Evolutionary conservation across 805 yeast species (phyloP), one percentile per base, ranked within the genome.

Genomic region (Candida berthetii): DNA sequence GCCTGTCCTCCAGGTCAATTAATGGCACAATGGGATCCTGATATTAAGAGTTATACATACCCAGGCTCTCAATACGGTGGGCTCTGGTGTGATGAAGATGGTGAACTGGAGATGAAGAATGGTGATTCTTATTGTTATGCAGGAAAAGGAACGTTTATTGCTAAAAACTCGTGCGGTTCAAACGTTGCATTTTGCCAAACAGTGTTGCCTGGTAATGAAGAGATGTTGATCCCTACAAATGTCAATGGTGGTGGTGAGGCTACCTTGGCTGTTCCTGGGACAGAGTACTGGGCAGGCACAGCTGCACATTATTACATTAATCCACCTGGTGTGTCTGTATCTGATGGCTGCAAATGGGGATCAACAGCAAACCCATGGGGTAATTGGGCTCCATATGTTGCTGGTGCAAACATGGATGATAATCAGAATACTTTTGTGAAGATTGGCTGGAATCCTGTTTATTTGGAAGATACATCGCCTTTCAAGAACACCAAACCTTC

Each of bases 331-430:
- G 81, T 82, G 24, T 76, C 85, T 28, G 72, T 79, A 22, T 69
- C 67, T 9, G 91, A 87, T 34, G 95, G 83, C 29, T 87, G 96
- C 63, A 73, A 74, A 48, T 88, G 96, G 96, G 96, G 96, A 4
- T 63, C 82, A 15, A 70, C 71, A 25, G 62, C 68, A 38, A 67
- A 83, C 45, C 82, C 93, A 15, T 68, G 69, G 49, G 96, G 96
- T 44, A 88, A 88, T 73, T 89, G 96, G 96, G 66, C 96, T 14
- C 96, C 96, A 22, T 88, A 86, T 53, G 96, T 89, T 48, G 95
- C 93, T 14, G 96, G 96, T 48, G 87, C 90, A 46, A 88, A 88
- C 68, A 77, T 77, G 71, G 95, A 86, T 60, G 63, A 61, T 46
- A 64, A 56, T 44, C 82, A 86, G 27, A 75, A 76, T 59, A 88